Evolutionary conservation across 2,329 filamentous ascomycete species (phyloP).

Genomic region (Leptographium procerum): DNA sequence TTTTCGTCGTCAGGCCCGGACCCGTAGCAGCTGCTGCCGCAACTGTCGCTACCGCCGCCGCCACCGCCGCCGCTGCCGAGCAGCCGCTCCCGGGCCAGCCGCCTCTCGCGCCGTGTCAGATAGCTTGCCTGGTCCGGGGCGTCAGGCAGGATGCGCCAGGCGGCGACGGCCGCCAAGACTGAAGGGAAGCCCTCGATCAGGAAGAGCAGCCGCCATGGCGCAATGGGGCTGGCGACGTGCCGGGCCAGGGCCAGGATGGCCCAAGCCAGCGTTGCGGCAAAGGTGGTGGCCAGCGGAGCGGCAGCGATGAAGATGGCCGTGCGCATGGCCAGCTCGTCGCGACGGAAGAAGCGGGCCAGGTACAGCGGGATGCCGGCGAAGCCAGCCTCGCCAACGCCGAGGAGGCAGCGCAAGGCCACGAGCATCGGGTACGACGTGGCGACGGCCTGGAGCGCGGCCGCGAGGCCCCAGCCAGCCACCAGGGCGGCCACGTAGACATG

Average conservation of each 20-base stretch:
- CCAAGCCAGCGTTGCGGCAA: constrained; percentile 72
- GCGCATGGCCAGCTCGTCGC: constrained; percentile 67
- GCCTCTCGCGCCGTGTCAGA: constrained; percentile 50
- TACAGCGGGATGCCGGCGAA: constrained; percentile 55
- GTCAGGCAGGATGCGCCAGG: constrained; percentile 69
- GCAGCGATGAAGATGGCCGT: constrained; percentile 84
- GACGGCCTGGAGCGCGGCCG: constrained; percentile 62
- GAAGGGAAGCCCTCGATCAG: constrained; percentile 78
- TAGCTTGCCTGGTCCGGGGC: constrained; percentile 55
- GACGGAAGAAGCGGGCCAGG: constrained; percentile 52
- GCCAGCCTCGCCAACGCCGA: constrained; percentile 54
- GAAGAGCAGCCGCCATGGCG: constrained; percentile 78
- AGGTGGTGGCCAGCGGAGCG: constrained; percentile 68
- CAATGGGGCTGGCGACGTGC: constrained; percentile 41
- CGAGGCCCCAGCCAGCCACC: constrained; percentile 68
- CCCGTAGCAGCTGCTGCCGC: too few species aligned
- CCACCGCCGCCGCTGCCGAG: constrained; percentile 26
- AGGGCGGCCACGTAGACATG: constrained; percentile 48
- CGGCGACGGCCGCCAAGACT: constrained; percentile 59
- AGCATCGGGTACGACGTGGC: constrained; percentile 52
- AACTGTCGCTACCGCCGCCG: constrained; percentile 4
- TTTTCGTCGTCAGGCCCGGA: too few species aligned
- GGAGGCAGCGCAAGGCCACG: constrained; percentile 40
- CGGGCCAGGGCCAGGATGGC: constrained; percentile 57
- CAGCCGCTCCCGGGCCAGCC: constrained; percentile 60